Evolutionary conservation across 2,329 filamentous ascomycete genomes (phyloP).

Genomic region (Sarocladiaceae sp.): DNA sequence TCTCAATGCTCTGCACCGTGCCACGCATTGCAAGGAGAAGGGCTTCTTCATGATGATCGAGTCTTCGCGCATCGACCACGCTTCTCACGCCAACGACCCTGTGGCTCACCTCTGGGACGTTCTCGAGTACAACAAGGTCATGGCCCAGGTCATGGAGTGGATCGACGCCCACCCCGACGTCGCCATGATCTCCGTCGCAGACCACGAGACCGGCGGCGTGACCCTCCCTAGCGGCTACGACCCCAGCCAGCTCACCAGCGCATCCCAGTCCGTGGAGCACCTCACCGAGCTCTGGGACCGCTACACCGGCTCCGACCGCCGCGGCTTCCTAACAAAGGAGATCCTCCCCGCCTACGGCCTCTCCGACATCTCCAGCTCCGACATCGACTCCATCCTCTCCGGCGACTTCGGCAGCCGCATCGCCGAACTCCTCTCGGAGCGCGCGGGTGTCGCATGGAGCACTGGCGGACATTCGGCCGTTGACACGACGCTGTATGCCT

Average conservation of each 20-base stretch:
- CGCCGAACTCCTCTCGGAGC: constrained; percentile 19
- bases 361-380: constrained; percentile 18
- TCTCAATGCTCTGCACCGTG: constrained; percentile 25
- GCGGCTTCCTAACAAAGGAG: constrained; percentile 17
- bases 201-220: constrained; percentile 32
- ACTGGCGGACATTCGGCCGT: constrained; percentile 29
- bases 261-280: constrained; percentile 20
- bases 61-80: constrained; percentile 26
- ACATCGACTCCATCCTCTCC: constrained; percentile 18
- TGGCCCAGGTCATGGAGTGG: constrained; percentile 26
- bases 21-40: constrained; percentile 22
- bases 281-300: constrained; percentile 18
- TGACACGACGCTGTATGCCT: constrained; percentile 28
- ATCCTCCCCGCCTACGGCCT: constrained; percentile 25
- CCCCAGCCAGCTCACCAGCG: constrained; percentile 20
- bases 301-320: constrained; percentile 22
- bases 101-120: constrained; percentile 41
- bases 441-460: constrained; percentile 26
- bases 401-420: constrained; percentile 19
- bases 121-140: constrained; percentile 29
- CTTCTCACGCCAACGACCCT: constrained; percentile 43
- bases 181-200: constrained; percentile 28
- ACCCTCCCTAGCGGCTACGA: constrained; percentile 26
- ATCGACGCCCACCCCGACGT: constrained; percentile 30
- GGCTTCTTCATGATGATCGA: constrained; percentile 27